Percentiles rank a stretch among this genome's conserved stretches.
Evolutionary conservation across 306 rosid species (phyloP).

Genomic region (Prinsepia uniflora): DNA sequence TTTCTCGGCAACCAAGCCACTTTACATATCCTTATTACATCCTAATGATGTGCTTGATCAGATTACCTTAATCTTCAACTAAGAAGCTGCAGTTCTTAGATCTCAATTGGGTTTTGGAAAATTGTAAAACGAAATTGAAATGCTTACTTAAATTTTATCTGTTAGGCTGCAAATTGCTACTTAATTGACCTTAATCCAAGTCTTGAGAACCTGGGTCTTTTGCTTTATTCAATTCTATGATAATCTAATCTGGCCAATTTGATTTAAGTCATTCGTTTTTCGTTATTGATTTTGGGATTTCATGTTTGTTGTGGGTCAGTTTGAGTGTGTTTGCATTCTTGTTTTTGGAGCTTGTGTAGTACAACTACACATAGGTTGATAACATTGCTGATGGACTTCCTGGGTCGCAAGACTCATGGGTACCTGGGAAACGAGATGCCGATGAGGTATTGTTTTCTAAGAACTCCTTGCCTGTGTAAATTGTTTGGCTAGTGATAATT

Average conservation of each 20-base stretch:
- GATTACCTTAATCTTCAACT: neutral
- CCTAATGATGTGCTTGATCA: neutral
- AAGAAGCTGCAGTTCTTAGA: neutral
- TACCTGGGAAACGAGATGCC: slow-evolving; percentile 52
- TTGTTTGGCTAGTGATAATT: neutral
- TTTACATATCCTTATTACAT: neutral
- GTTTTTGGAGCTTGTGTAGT: slow-evolving; percentile 98
- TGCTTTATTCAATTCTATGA: neutral
- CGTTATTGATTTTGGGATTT: neutral
- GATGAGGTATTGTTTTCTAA: slow-evolving; percentile 56
- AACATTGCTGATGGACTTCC: slow-evolving; percentile 66
- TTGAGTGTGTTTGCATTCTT: slow-evolving; percentile 97
- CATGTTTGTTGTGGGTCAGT: slow-evolving; percentile 61
- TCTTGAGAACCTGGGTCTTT: neutral
- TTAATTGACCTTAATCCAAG: slow-evolving; percentile 4
- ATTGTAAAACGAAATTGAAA: neutral
- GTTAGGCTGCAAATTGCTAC: neutral
- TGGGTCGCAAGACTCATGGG: slow-evolving; percentile 46
- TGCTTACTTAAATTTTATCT: neutral
- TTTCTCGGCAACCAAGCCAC: slow-evolving; percentile 9
- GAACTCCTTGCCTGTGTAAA: neutral
- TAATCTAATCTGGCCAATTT: neutral
- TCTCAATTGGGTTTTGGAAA: slow-evolving; percentile 15
- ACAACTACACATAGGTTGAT: slow-evolving; percentile 95
- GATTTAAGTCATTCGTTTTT: neutral